A percentile compares a stretch with the other conserved stretches of the same genome.
These are phyloP conservation scores for Adansonia madagascariensis DNA, from an alignment of 441 rosid genomes.

Conservation along the genomic window DNA sequence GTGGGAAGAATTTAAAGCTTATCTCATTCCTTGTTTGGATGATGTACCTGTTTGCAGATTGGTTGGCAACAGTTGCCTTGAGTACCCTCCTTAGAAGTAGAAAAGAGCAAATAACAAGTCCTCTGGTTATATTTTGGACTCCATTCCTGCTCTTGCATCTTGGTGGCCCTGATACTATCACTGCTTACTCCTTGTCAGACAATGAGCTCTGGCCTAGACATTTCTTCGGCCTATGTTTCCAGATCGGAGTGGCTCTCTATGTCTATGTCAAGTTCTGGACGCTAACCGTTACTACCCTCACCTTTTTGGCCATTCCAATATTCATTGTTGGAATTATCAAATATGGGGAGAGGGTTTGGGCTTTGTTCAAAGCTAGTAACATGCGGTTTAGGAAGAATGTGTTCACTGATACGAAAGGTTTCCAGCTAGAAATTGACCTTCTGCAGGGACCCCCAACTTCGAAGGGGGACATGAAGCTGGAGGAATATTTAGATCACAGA, in stretches of 20 bases:
- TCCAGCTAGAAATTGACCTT: neutral
- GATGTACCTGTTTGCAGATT: neutral
- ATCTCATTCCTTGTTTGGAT: conserved; percentile 1
- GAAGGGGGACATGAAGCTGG: too few species aligned
- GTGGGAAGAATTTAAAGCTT: neutral
- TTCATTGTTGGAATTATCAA: conserved; percentile 23
- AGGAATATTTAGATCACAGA: neutral
- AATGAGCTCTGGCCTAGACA: conserved; percentile 34
- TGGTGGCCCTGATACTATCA: conserved; percentile 23
- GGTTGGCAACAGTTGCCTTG: conserved; percentile 1
- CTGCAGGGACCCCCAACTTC: neutral
- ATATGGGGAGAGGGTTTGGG: conserved; percentile 19
- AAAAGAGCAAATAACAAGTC: neutral
- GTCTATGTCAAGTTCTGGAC: conserved; percentile 12
- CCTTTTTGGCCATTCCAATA: conserved; percentile 21
- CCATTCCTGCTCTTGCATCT: conserved; percentile 23
- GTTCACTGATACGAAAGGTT: neutral
- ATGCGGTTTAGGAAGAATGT: neutral
- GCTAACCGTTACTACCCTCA: neutral
- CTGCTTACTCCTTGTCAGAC: conserved; percentile 19
- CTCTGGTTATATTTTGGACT: conserved; percentile 12
- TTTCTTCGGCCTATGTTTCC: conserved; percentile 12
- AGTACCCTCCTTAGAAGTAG: neutral
- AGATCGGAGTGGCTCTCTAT: conserved; percentile 24
- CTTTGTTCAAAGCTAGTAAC: conserved; percentile 12